A percentile compares a stretch with the other conserved stretches of the same genome.
phyloP scores from a whole-genome alignment of 2,329 filamentous ascomycete genomes.

The Pseudogymnoascus sp. region DNA sequence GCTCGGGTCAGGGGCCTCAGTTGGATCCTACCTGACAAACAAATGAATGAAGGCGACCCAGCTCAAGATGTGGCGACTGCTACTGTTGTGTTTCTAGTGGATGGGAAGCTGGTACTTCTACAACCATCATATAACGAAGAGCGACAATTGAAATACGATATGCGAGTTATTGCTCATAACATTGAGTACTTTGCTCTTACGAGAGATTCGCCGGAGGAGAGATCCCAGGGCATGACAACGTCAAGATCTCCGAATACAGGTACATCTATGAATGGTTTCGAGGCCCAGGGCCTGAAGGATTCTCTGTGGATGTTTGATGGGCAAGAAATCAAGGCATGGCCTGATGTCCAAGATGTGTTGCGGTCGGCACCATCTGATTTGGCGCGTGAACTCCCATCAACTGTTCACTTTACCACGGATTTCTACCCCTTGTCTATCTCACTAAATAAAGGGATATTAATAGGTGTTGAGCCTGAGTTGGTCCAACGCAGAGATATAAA shows the following conservation, averaged over 20 bases:
- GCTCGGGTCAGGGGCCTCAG: constrained; percentile 86
- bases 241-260: constrained; percentile 15
- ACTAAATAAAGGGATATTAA: constrained; percentile 78
- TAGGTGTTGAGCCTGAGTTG: constrained; percentile 86
- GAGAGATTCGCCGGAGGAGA: constrained; percentile 61
- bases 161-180: constrained; percentile 92
- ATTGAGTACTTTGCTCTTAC: constrained; percentile 93
- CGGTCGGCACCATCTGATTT: constrained; percentile 58
- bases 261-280: constrained; percentile 11
- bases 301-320: constrained; percentile 96
- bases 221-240: constrained; percentile 19
- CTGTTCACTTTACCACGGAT: constrained; percentile 76
- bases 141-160: constrained; percentile 90
- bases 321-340: constrained; percentile 76
- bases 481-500: constrained; percentile 87
- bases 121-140: constrained; percentile 77
- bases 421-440: constrained; percentile 90
- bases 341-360: constrained; percentile 77
- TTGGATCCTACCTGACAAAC: constrained; percentile 89
- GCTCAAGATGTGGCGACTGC: constrained; percentile 92
- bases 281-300: constrained; percentile 50
- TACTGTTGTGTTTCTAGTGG: constrained; percentile 91
- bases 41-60: constrained; percentile 83
- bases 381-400: constrained; percentile 60
- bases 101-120: constrained; percentile 88